phyloP scores from a whole-genome alignment of 1,139 yeast genomes.

The Pichia kudriavzevii region DNA sequence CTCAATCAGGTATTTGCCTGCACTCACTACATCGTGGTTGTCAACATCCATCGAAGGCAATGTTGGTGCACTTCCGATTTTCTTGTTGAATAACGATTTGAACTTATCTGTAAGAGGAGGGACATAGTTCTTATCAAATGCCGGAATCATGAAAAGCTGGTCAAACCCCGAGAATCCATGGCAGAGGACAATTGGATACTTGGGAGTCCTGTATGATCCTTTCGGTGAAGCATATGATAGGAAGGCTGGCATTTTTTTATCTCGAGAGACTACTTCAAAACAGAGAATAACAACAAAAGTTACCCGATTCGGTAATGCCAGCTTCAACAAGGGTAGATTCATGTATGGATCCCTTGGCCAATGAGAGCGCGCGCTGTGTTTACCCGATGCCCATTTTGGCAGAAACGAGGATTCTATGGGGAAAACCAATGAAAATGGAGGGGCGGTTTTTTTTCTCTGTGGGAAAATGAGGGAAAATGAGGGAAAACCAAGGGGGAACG shows the following conservation, averaged over 20 bases:
- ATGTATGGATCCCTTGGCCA: neutral
- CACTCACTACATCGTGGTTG: conserved; percentile 12
- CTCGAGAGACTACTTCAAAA: neutral
- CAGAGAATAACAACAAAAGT: neutral
- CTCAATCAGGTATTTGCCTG: conserved; percentile 40
- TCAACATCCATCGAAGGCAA: conserved; percentile 9
- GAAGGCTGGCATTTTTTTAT: neutral
- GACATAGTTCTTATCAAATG: conserved; percentile 4
- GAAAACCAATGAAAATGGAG: too few species aligned
- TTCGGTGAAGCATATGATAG: neutral
- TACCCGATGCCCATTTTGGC: neutral
- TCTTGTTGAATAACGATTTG: conserved; percentile 2
- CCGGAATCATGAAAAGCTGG: conserved; percentile 14
- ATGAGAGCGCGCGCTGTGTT: conserved; percentile 1
- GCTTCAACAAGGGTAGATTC: neutral
- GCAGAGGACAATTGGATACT: conserved; percentile 19
- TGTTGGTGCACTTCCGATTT: neutral
- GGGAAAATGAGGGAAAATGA: too few species aligned
- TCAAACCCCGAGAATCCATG: conserved; percentile 23
- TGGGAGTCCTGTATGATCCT: conserved; percentile 19
- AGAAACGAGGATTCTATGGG: too few species aligned
- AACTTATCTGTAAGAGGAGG: conserved; percentile 9
- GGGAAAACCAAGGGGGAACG: too few species aligned
- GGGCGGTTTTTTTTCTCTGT: too few species aligned
- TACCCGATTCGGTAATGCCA: neutral